Percentiles rank a stretch among this genome's conserved stretches.
phyloP scores from a whole-genome alignment of 345 rosid genomes.

The Nasturtium officinale region DNA sequence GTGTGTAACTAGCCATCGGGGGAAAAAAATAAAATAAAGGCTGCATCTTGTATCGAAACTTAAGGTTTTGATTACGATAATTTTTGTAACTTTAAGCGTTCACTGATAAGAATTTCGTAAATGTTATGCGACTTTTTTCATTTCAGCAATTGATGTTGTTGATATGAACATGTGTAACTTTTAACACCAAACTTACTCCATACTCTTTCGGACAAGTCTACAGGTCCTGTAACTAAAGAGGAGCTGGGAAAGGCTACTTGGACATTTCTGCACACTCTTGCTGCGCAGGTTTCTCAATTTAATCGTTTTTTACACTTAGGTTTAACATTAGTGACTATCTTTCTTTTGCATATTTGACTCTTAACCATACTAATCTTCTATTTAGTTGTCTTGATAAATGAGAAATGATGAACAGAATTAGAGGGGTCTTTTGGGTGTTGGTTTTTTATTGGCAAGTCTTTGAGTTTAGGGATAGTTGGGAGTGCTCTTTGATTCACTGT shows the following conservation, averaged over 20 bases:
- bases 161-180: slow-evolving; percentile 1
- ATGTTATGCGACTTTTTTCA: neutral
- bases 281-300: slow-evolving; percentile 68
- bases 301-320: neutral
- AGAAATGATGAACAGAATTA: neutral
- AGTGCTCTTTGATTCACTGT: neutral
- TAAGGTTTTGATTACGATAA: too few species aligned
- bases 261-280: slow-evolving; percentile 96
- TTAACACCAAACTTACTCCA: neutral
- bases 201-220: slow-evolving; percentile 45
- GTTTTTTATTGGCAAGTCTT: neutral
- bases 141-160: neutral
- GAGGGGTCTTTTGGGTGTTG: neutral
- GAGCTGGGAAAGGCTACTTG: slow-evolving; percentile 96
- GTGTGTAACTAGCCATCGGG: too few species aligned
- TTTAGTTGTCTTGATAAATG: neutral
- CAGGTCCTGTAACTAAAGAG: slow-evolving; percentile 84
- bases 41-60: too few species aligned
- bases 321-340: neutral
- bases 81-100: too few species aligned
- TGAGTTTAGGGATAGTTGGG: neutral
- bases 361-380: slow-evolving; percentile 1
- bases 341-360: neutral
- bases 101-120: neutral
- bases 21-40: too few species aligned